A percentile compares a stretch with the other conserved stretches of the same genome.
Conservation (phyloP, 106 monocot species). For the Iris macrosiphon region DNA sequence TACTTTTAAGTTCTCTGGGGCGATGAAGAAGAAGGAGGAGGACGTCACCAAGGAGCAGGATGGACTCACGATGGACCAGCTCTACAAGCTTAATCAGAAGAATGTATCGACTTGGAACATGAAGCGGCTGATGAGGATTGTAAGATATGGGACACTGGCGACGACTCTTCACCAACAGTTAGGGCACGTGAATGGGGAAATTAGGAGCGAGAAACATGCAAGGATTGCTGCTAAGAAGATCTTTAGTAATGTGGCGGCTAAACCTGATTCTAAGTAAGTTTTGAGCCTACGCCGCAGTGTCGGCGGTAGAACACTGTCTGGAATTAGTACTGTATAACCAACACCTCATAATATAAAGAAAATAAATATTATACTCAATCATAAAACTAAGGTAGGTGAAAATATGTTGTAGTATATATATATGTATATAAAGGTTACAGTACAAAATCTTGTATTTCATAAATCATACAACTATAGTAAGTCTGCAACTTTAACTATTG, state of each 20-base stretch:
- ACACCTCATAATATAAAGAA: too few species aligned
- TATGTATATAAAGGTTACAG: too few species aligned
- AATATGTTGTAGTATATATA: too few species aligned
- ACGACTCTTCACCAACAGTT: slow-evolving; percentile 58
- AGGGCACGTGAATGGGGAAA: slow-evolving; percentile 21
- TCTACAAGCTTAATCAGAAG: slow-evolving; percentile 67
- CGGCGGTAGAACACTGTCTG: too few species aligned
- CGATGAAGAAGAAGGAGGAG: slow-evolving; percentile 11
- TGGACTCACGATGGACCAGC: slow-evolving; percentile 56
- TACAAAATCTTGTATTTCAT: too few species aligned
- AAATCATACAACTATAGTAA: too few species aligned
- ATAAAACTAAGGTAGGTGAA: too few species aligned
- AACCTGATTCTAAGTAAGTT: slow-evolving; percentile 54
- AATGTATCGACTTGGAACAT: slow-evolving; percentile 91
- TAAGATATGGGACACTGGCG: slow-evolving; percentile 51
- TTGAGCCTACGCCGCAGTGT: too few species aligned
- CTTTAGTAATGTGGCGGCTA: slow-evolving; percentile 68
- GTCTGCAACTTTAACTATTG: too few species aligned
- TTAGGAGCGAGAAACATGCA: slow-evolving; percentile 71
- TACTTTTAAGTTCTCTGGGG: slow-evolving; percentile 12
- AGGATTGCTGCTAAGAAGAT: slow-evolving; percentile 73
- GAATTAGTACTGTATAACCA: too few species aligned
- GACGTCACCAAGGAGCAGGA: slow-evolving; percentile 18
- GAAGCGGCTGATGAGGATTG: slow-evolving; percentile 79
- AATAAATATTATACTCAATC: too few species aligned